A percentile compares a stretch with the other conserved stretches of the same genome.
These are phyloP conservation scores for Cajanus cajan DNA, from an alignment of 306 rosid genomes.

Conservation along the genomic window DNA sequence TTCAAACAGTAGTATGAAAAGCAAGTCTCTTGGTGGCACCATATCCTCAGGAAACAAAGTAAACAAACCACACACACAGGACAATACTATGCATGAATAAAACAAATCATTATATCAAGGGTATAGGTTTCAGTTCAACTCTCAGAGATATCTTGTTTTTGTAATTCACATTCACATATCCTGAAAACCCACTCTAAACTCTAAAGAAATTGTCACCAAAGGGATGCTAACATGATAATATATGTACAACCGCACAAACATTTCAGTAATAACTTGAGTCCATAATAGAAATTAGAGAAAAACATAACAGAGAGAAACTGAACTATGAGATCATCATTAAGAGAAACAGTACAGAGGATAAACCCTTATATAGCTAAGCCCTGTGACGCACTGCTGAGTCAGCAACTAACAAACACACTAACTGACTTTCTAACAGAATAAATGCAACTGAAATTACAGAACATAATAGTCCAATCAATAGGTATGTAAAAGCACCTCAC, in stretches of 20 bases:
- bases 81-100: neutral
- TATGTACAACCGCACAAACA: neutral
- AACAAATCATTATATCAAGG: neutral
- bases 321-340: no score
- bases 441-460: no score
- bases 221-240: neutral
- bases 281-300: no score
- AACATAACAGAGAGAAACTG: no score
- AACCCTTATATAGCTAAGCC: no score
- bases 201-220: constrained; percentile 17
- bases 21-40: neutral
- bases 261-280: neutral
- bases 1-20: neutral
- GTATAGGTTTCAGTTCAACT: neutral
- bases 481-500: neutral
- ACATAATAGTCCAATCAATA: neutral
- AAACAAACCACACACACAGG: neutral
- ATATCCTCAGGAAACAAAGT: neutral
- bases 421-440: no score
- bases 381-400: no score
- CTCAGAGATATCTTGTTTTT: neutral
- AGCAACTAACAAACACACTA: no score
- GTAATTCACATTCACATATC: constrained; percentile 1
- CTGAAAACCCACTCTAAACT: neutral
- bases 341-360: no score